A percentile compares a stretch with the other conserved stretches of the same genome.
Conservation (phyloP, 78 protist species). For the Reticulomyxa filosa region DNA sequence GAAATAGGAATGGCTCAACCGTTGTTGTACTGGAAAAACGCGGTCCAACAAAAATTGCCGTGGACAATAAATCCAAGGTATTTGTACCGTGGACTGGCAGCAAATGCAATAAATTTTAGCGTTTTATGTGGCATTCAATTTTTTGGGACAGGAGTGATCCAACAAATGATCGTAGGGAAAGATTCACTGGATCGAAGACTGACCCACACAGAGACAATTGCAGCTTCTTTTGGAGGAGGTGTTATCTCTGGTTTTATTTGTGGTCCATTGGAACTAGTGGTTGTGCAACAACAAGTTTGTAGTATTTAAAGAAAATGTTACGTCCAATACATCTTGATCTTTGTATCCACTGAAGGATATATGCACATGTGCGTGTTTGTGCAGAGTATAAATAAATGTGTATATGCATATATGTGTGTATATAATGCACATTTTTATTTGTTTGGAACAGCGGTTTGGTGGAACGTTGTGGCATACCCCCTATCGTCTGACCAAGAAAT, state of each 20-base stretch:
- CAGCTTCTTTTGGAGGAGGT: not conserved
- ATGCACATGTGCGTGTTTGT: no score
- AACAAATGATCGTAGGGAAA: not conserved
- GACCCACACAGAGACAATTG: not conserved
- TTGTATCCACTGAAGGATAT: no score
- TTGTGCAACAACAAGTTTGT: not conserved
- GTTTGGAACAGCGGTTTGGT: constrained; percentile 2
- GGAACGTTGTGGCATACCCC: not conserved
- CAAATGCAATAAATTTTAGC: not conserved
- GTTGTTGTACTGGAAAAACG: constrained; percentile 18
- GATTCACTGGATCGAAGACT: not conserved
- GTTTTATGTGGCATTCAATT: constrained; percentile 7
- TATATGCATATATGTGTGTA: no score
- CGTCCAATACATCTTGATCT: no score
- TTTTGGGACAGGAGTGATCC: not conserved
- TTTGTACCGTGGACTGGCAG: constrained; percentile 1
- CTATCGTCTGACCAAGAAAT: not conserved
- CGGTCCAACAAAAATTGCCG: constrained; percentile 13
- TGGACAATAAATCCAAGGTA: not conserved
- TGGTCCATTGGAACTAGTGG: constrained; percentile 12
- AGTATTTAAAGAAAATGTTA: no score
- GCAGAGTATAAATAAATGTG: no score
- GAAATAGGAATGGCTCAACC: constrained; percentile 15
- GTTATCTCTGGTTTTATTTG: constrained; percentile 5
- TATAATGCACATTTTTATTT: no score